Percentiles rank a stretch among this genome's conserved stretches.
phyloP scores from a whole-genome alignment of 192 early-diverging fungal genomes.

The Helicostylum pulchrum region DNA sequence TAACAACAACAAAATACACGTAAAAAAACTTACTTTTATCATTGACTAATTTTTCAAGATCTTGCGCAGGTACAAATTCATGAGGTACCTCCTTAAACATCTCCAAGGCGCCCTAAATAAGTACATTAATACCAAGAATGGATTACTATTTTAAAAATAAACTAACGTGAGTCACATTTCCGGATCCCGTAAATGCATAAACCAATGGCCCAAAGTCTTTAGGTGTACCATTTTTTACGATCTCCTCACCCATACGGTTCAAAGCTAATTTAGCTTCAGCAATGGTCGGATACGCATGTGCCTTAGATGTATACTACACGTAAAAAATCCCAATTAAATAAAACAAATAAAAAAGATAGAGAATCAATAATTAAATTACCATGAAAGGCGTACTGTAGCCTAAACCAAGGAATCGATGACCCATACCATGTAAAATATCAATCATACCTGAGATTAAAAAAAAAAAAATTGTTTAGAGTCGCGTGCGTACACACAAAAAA shows the following conservation, averaged over 20 bases:
- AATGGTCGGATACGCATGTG: constrained; percentile 70
- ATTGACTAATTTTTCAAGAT: constrained; percentile 54
- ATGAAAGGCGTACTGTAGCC: constrained; percentile 96
- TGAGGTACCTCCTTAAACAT: constrained; percentile 91
- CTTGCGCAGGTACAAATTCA: constrained; percentile 76
- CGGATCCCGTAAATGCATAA: constrained; percentile 88
- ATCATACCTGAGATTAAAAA: constrained; percentile 78
- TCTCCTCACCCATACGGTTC: constrained; percentile 69
- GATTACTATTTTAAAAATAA: neutral
- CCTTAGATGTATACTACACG: constrained; percentile 64
- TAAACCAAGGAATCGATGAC: constrained; percentile 82
- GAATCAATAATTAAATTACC: constrained; percentile 37
- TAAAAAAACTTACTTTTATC: constrained; percentile 52
- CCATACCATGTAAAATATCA: constrained; percentile 88
- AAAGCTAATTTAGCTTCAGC: constrained; percentile 59
- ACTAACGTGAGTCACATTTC: constrained; percentile 78
- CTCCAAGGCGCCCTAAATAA: constrained; percentile 72
- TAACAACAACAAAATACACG: neutral
- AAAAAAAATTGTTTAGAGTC: no score
- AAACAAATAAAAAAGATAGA: no score
- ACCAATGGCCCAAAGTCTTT: constrained; percentile 84
- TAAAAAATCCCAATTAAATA: no score
- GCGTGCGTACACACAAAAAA: no score
- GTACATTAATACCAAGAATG: neutral
- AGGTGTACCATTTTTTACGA: constrained; percentile 85